phyloP scores from a whole-genome alignment of 352 stramenopile species.

The Globisporangium nodosum region DNA sequence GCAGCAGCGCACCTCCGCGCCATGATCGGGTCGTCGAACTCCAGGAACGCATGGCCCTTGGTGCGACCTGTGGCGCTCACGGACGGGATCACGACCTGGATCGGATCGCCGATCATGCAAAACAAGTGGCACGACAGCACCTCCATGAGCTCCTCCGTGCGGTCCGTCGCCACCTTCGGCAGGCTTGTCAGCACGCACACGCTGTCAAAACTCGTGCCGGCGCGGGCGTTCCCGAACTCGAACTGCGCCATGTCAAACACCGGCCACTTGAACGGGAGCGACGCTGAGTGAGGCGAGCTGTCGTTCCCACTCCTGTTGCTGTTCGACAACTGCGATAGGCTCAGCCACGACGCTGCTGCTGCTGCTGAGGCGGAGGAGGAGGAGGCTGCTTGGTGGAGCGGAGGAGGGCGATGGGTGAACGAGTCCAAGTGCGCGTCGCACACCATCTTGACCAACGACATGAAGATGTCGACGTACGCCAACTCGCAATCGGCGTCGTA shows the following conservation, averaged over 20 bases:
- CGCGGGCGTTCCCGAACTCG: conserved; percentile 75
- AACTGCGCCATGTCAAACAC: conserved; percentile 89
- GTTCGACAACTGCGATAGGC: background rate
- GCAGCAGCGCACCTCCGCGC: conserved; percentile 45
- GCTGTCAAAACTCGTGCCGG: conserved; percentile 75
- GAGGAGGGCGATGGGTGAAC: conserved; percentile 4
- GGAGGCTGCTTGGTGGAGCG: conserved; percentile 4
- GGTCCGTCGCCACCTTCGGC: conserved; percentile 67
- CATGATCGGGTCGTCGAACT: conserved; percentile 71
- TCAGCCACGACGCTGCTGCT: background rate
- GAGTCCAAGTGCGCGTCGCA: conserved; percentile 63
- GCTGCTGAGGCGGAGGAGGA: conserved; percentile 1
- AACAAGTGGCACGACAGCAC: conserved; percentile 73
- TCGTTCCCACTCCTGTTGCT: background rate
- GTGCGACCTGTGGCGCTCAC: conserved; percentile 49
- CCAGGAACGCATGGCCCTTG: conserved; percentile 79
- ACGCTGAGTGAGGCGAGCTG: conserved; percentile 8
- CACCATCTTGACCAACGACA: conserved; percentile 68
- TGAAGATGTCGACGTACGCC: conserved; percentile 79
- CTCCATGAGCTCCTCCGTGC: conserved; percentile 71
- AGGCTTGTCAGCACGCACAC: conserved; percentile 83
- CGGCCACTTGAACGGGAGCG: conserved; percentile 76
- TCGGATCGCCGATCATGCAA: conserved; percentile 70
- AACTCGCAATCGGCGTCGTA: conserved; percentile 70
- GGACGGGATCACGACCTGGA: conserved; percentile 79